Conservation (phyloP, 345 rosid species). For the Hibiscus syriacus region DNA sequence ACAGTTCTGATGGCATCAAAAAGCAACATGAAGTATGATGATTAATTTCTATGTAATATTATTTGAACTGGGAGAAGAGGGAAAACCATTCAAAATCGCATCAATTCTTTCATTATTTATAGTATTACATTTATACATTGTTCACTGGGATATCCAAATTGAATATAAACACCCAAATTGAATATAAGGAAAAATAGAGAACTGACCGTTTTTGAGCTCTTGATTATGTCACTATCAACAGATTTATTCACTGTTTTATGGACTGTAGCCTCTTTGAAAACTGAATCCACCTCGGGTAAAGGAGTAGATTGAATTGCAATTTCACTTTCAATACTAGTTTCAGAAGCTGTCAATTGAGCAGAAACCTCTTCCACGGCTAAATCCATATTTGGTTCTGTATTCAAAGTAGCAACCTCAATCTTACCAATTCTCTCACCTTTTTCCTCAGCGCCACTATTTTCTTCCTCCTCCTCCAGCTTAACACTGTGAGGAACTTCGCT, state of each 20-base stretch:
- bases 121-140: background rate
- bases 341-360: conserved; percentile 1
- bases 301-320: background rate
- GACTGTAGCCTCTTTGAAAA: conserved; percentile 17
- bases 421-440: background rate
- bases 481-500: no score
- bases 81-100: background rate
- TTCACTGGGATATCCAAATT: background rate
- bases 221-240: conserved; percentile 5
- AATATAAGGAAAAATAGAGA: background rate
- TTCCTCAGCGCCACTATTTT: background rate
- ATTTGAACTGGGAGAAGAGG: background rate
- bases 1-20: no score
- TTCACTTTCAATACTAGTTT: background rate
- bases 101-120: background rate
- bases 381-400: background rate
- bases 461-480: background rate
- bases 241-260: conserved; percentile 9
- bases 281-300: conserved; percentile 17
- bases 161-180: background rate
- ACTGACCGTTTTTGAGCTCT: conserved; percentile 28
- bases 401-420: background rate
- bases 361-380: background rate
- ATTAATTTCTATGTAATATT: background rate
- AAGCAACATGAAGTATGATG: background rate